These are phyloP conservation scores for Stromatinia cepivora DNA, from an alignment of 2,329 filamentous ascomycete genomes.

Conservation along the genomic window DNA sequence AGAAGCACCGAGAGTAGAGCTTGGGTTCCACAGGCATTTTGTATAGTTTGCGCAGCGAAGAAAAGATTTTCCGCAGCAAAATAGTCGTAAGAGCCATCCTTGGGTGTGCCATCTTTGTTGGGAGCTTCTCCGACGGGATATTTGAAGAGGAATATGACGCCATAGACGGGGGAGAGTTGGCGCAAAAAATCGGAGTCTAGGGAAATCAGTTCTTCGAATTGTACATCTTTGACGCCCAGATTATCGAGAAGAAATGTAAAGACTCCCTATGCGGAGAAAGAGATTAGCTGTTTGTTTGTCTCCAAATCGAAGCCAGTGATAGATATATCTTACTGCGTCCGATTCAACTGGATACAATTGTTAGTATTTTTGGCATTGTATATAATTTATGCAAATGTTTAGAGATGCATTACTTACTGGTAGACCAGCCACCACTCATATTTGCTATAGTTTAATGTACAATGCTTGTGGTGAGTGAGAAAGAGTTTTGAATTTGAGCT, in stretches of 20 bases:
- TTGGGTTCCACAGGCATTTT: conserved; percentile 97
- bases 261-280: conserved; percentile 62
- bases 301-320: neutral
- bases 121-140: conserved; percentile 72
- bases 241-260: conserved; percentile 95
- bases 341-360: conserved; percentile 66
- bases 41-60: conserved; percentile 96
- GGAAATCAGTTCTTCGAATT: conserved; percentile 94
- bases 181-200: conserved; percentile 76
- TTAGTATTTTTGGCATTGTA: conserved; percentile 31
- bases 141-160: conserved; percentile 99
- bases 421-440: conserved; percentile 91
- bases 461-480: neutral
- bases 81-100: conserved; percentile 80
- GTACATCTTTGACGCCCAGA: conserved; percentile 88
- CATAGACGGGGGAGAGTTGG: conserved; percentile 77
- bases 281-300: conserved; percentile 22
- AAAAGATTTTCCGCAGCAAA: conserved; percentile 75
- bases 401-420: conserved; percentile 55
- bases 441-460: conserved; percentile 30
- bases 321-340: conserved; percentile 70
- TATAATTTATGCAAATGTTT: conserved; percentile 22
- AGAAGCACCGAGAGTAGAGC: conserved; percentile 88
- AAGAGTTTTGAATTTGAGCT: conserved; percentile 16
- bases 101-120: conserved; percentile 58